These are phyloP conservation scores for Beauveria caledonica DNA, from an alignment of 2,329 filamentous ascomycete species.

Conservation along the genomic window DNA sequence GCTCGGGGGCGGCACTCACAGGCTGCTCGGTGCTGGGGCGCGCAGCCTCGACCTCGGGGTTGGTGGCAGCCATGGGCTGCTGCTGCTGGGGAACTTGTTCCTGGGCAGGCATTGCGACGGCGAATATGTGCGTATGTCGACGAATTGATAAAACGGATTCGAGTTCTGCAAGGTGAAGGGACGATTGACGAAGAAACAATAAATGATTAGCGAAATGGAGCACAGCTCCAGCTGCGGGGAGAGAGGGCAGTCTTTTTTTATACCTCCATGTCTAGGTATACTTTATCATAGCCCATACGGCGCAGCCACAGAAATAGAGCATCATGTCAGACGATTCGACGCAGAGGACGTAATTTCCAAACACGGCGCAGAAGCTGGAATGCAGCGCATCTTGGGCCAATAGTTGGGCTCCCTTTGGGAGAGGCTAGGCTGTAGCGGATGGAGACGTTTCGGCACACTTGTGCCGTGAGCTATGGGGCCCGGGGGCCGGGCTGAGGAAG, in stretches of 20 bases:
- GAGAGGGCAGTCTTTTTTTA: not conserved
- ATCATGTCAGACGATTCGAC: not conserved
- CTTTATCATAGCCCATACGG: not conserved
- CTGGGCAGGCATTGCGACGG: slow-evolving; percentile 1
- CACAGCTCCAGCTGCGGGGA: not conserved
- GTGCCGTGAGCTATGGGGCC: slow-evolving; percentile 1
- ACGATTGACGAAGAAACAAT: not conserved
- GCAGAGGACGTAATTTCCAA: not conserved
- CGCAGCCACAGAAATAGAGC: no score
- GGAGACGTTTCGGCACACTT: slow-evolving; percentile 7
- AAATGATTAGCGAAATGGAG: not conserved
- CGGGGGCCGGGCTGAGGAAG: not conserved
- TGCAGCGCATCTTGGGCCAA: not conserved
- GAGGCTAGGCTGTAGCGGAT: not conserved
- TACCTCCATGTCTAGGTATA: not conserved
- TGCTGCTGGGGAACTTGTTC: slow-evolving; percentile 5
- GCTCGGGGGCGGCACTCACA: slow-evolving; percentile 19
- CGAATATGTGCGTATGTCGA: no score
- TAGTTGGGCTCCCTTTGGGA: not conserved
- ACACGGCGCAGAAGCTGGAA: not conserved
- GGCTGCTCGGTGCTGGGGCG: slow-evolving; percentile 26
- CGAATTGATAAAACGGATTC: not conserved
- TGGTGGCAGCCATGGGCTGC: slow-evolving; percentile 9
- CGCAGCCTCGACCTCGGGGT: slow-evolving; percentile 9
- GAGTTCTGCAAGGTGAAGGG: not conserved